These are phyloP conservation scores for Plenodomus lindquistii DNA, from an alignment of 2,329 filamentous ascomycete genomes.

Conservation along the genomic window DNA sequence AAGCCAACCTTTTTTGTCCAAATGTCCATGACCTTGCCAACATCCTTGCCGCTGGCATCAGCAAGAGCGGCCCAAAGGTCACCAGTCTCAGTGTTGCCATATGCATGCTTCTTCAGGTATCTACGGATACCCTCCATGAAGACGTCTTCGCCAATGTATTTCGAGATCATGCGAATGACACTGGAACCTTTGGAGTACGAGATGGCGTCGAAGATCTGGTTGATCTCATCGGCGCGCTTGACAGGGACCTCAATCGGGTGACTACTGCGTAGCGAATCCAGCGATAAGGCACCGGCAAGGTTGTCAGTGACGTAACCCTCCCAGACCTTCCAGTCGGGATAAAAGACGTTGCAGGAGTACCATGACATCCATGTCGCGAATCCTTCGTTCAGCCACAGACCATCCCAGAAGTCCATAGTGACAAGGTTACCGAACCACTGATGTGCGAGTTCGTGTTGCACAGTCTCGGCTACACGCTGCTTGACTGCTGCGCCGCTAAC, in stretches of 20 bases:
- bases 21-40: constrained; percentile 87
- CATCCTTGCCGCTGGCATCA: constrained; percentile 87
- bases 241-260: constrained; percentile 97
- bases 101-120: constrained; percentile 96
- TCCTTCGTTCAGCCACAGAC: constrained; percentile 92
- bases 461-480: constrained; percentile 90
- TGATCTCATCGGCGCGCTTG: constrained; percentile 92
- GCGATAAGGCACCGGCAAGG: constrained; percentile 80
- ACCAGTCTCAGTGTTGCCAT: constrained; percentile 87
- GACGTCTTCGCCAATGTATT: constrained; percentile 86
- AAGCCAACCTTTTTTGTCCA: constrained; percentile 98
- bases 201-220: constrained; percentile 97
- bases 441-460: constrained; percentile 95
- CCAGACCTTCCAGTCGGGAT: constrained; percentile 98
- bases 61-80: constrained; percentile 89
- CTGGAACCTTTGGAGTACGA: constrained; percentile 97
- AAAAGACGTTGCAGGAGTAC: constrained; percentile 94
- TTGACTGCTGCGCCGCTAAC: constrained; percentile 85
- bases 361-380: constrained; percentile 92
- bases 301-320: constrained; percentile 93
- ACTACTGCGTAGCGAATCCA: constrained; percentile 91
- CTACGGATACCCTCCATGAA: constrained; percentile 90
- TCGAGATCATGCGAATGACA: constrained; percentile 95
- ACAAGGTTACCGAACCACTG: constrained; percentile 99
- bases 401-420: constrained; percentile 99